phyloP scores from a whole-genome alignment of 202 grass and related monocot species.

The Dendrocalamus latiflorus region DNA sequence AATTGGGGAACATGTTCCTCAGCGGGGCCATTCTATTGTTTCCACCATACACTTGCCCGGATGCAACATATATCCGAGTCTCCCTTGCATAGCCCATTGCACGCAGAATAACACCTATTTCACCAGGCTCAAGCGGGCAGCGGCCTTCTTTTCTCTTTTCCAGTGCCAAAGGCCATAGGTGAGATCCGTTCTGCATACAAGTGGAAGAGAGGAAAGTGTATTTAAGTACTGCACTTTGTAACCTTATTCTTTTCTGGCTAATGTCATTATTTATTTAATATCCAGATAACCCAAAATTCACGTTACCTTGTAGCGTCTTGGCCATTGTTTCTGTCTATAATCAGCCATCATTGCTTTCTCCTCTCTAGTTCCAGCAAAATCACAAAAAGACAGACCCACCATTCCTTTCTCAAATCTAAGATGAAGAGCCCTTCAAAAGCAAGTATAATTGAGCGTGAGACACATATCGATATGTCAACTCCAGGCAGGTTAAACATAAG shows the following conservation, averaged over 20 bases:
- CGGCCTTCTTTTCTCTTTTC: slow-evolving; percentile 95
- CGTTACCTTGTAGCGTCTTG: slow-evolving; percentile 83
- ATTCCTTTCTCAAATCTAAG: slow-evolving; percentile 98
- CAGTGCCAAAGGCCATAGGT: slow-evolving; percentile 77
- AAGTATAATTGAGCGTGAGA: slow-evolving; percentile 14
- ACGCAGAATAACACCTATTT: slow-evolving; percentile 80
- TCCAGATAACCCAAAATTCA: background rate
- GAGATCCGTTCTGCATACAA: slow-evolving; percentile 82
- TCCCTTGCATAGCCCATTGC: slow-evolving; percentile 95
- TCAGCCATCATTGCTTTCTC: slow-evolving; percentile 94
- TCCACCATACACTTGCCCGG: slow-evolving; percentile 91
- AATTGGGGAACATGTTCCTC: slow-evolving; percentile 93
- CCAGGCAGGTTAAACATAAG: background rate
- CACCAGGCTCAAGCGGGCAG: slow-evolving; percentile 90
- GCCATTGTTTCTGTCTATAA: slow-evolving; percentile 93
- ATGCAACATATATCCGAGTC: slow-evolving; percentile 96
- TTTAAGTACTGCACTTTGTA: background rate
- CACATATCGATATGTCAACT: slow-evolving; percentile 19
- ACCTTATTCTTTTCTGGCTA: background rate
- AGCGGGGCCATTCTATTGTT: slow-evolving; percentile 76
- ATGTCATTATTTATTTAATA: background rate
- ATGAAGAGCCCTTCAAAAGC: slow-evolving; percentile 84
- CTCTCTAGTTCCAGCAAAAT: slow-evolving; percentile 91
- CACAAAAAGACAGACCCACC: slow-evolving; percentile 95
- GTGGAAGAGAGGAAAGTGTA: background rate